These are phyloP conservation scores for Liriodendron chinense DNA, from an alignment of 164 flowering plant genomes.

Conservation along the genomic window DNA sequence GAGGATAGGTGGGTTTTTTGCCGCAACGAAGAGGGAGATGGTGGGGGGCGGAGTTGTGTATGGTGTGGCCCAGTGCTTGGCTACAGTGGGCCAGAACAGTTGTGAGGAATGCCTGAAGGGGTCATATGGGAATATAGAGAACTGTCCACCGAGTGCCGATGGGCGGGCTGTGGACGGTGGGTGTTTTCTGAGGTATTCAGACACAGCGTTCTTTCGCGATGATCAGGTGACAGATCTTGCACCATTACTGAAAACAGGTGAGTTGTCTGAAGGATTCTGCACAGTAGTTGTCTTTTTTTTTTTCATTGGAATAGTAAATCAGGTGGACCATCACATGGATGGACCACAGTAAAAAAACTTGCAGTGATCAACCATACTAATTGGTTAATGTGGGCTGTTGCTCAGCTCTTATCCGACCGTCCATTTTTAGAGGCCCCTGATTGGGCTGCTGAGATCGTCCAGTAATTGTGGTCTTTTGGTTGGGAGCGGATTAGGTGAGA, in stretches of 20 bases:
- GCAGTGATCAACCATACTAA: too few species aligned
- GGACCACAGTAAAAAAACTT: too few species aligned
- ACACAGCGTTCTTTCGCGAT: slow-evolving; percentile 33
- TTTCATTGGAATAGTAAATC: too few species aligned
- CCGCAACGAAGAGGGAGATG: slow-evolving; percentile 25
- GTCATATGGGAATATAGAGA: slow-evolving; percentile 29
- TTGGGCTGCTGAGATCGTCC: too few species aligned
- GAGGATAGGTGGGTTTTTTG: slow-evolving; percentile 29
- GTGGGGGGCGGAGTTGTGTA: slow-evolving; percentile 18
- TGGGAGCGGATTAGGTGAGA: too few species aligned
- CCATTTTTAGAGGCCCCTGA: too few species aligned
- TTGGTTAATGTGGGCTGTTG: too few species aligned
- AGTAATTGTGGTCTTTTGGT: too few species aligned
- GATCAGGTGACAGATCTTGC: slow-evolving; percentile 35
- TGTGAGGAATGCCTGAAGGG: slow-evolving; percentile 46
- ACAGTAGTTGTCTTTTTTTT: too few species aligned
- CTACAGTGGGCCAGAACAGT: slow-evolving; percentile 28
- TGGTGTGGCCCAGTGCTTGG: slow-evolving; percentile 52
- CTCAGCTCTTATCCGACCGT: too few species aligned
- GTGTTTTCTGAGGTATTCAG: slow-evolving; percentile 58
- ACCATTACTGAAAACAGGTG: slow-evolving; percentile 31
- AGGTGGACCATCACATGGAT: too few species aligned
- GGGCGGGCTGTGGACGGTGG: slow-evolving; percentile 54
- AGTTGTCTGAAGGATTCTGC: neutral
- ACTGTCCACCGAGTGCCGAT: slow-evolving; percentile 36